Evolutionary conservation across 495 filamentous ascomycete genomes (phyloP), one percentile per base, ranked within the genome.

Genomic region (Pseudevernia furfuracea): DNA sequence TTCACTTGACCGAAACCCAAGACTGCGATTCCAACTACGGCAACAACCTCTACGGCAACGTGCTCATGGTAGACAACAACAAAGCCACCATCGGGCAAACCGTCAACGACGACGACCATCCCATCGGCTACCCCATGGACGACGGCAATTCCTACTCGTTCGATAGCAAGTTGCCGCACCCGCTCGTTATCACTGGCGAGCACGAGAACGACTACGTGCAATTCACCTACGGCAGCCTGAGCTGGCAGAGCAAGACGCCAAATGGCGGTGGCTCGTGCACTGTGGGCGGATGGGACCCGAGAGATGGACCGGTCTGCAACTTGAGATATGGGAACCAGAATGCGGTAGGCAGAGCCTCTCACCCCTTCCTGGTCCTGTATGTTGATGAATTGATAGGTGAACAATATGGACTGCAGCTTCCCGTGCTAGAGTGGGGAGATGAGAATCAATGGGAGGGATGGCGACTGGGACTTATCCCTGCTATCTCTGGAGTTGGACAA

Each of bases 201-300:
- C 68, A 70, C 52, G 43, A 64, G 19, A 59, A 69, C 41, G 66
- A 70, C 57, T 66, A 68, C 52, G 34, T 68, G 28, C 67, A 66
- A 41, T 69, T 68, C 58, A 59, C 58, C 9, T 66, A 62, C 56
- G 68, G 68, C 37, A 15, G 2, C 17, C 21, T 64, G 60, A 59
- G 49, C 59, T 70, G 68, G 68, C 23, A 36, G 53, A 62, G 56
- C 60, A 64, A 49, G 39, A 66, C 43, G n/a, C 19, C 62, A 37
- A 63, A 56, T 30, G 67, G 62, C 23, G 37, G 32, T 12, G 68
- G 55, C n/a, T n/a, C n/a, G n/a, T n/a, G 67, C 25, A 48, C 23
- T 43, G 62, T 65, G 36, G 62, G 62, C 14, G 62, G 56, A 2
- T 65, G 55, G 62, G 62, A 59, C 37, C 62, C 62, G 21, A 59